Evolutionary conservation across 2,329 filamentous ascomycete species (phyloP), one percentile per base, ranked within the genome.

Genomic region (Fusarium algeriense): DNA sequence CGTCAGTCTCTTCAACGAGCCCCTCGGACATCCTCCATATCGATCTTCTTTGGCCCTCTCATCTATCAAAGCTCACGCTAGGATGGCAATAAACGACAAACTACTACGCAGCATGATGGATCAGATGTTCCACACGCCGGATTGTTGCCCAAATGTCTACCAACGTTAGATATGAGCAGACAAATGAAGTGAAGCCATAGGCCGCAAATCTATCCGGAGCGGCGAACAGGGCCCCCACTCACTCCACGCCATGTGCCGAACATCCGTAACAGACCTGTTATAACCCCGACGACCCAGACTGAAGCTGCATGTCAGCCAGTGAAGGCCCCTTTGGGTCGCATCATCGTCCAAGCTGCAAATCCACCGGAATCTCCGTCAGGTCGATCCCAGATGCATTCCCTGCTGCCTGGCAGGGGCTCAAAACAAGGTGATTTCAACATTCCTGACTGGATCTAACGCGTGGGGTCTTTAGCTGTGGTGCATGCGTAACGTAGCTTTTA

Each of bases 221-320:
- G 64, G 72, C 74, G 64, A 63, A 66, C 67, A 44, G 48, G 40
- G 40, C 50, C 58, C 54, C 62, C 64, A 71, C 72, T 57, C 73
- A 28, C 60, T 57, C 53, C 60, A 72, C 74, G 69, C 74, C 72
- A 75, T 62, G 74, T 76, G 74, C 74, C 74, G 74, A 68, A 76
- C 63, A 66, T 73, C 74, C 74, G 74, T 61, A 54, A 34, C 49
- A 65, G 49, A 49, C 67, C 65, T 64, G 50, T 70, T 54, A 73
- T 52, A 63, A 61, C 63, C 50, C 69, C 69, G 73, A 73, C 69
- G 59, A 63, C 71, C 59, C 71, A 74, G 61, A 69, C 48, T 60
- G 41, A 30, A 58, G 38, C 50, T 71, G 69, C 60, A 63, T 45
- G 53, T 69, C 56, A 64, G 58, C 64, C 57, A 58, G 52, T 64